Conservation (phyloP, 1,139 yeast genomes). For the Suhomyces kunorum region DNA sequence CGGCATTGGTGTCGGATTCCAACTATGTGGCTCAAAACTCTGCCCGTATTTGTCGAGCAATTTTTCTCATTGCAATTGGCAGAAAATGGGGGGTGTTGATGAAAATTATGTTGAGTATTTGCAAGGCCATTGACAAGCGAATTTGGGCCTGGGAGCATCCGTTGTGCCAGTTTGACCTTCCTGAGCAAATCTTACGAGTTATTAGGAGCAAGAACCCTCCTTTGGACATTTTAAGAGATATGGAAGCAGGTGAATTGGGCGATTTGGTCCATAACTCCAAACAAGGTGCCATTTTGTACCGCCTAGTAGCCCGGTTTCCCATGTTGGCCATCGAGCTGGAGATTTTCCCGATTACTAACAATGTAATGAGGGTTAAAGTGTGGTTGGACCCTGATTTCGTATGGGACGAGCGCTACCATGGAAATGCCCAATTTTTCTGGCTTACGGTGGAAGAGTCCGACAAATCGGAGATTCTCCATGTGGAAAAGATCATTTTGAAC, state of each 20-base stretch:
- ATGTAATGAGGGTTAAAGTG: conserved; percentile 81
- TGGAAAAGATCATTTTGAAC: conserved; percentile 73
- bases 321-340: conserved; percentile 70
- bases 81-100: conserved; percentile 88
- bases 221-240: conserved; percentile 70
- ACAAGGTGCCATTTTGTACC: conserved; percentile 66
- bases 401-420: conserved; percentile 85
- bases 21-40: conserved; percentile 96
- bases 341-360: conserved; percentile 85
- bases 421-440: conserved; percentile 88
- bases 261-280: conserved; percentile 81
- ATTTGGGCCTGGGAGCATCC: conserved; percentile 95
- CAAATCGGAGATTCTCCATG: conserved; percentile 72
- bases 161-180: conserved; percentile 78
- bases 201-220: conserved; percentile 66
- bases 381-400: conserved; percentile 70
- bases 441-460: conserved; percentile 85
- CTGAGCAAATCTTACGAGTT: conserved; percentile 62
- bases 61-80: conserved; percentile 81
- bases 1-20: conserved; percentile 82
- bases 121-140: conserved; percentile 82
- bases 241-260: conserved; percentile 78
- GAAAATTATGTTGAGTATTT: conserved; percentile 70
- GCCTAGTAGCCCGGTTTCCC: conserved; percentile 73
- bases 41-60: conserved; percentile 87